These are phyloP conservation scores for Wallacemonas sp. DNA, from an alignment of 208 protist genomes.

Conservation along the genomic window DNA sequence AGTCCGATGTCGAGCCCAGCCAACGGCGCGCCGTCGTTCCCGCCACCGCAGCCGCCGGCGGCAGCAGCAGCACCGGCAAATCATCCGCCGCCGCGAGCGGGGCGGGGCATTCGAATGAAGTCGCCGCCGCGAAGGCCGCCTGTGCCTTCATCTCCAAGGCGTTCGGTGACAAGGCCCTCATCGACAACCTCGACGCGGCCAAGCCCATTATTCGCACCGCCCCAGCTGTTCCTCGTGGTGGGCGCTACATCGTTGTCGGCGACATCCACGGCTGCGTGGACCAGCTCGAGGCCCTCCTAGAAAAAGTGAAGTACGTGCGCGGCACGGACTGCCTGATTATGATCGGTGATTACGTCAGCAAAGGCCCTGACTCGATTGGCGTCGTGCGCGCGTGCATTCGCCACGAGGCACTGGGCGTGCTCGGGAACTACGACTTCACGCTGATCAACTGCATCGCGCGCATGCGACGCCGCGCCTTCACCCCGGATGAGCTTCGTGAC, in stretches of 20 bases:
- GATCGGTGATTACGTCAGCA: constrained; percentile 89
- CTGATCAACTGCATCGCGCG: constrained; percentile 62
- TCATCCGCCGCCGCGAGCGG: background rate
- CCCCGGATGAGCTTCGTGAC: constrained; percentile 55
- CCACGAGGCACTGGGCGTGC: constrained; percentile 72
- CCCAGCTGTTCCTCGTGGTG: constrained; percentile 29
- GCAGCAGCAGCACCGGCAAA: background rate
- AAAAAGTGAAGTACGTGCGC: constrained; percentile 76
- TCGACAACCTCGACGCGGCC: constrained; percentile 63
- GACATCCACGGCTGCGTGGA: constrained; percentile 90
- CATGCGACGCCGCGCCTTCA: constrained; percentile 43
- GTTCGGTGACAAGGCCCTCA: constrained; percentile 7
- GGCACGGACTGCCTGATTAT: constrained; percentile 79
- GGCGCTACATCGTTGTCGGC: constrained; percentile 84
- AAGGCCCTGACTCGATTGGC: constrained; percentile 83
- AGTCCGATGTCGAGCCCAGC: background rate
- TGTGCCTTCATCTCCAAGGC: constrained; percentile 36
- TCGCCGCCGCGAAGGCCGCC: constrained; percentile 7
- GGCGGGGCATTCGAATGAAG: background rate
- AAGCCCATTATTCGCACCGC: constrained; percentile 69
- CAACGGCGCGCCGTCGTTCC: background rate
- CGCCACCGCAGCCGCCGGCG: background rate
- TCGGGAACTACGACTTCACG: constrained; percentile 91
- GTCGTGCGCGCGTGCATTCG: constrained; percentile 63
- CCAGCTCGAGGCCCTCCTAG: constrained; percentile 72